These are phyloP conservation scores for Phytophthora pisi DNA, from an alignment of 352 stramenopile species.

Conservation along the genomic window DNA sequence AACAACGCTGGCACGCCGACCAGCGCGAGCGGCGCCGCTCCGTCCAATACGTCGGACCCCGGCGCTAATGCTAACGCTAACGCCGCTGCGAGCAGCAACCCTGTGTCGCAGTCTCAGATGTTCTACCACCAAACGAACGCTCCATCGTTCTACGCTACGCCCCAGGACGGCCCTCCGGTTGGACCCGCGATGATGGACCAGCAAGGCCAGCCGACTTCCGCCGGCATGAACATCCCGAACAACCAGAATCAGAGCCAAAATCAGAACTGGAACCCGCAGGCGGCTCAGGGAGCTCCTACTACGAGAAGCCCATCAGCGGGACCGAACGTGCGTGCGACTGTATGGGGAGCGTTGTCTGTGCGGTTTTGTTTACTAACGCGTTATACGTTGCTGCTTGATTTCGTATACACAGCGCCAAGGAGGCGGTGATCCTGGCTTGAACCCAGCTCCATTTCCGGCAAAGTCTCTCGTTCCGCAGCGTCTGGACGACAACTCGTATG, in stretches of 20 bases:
- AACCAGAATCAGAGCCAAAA: slow-evolving; percentile 29
- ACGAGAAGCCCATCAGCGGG: slow-evolving; percentile 19
- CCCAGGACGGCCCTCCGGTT: slow-evolving; percentile 48
- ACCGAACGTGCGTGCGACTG: slow-evolving; percentile 29
- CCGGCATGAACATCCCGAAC: slow-evolving; percentile 24
- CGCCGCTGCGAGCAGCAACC: slow-evolving; percentile 17
- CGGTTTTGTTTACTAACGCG: slow-evolving; percentile 5
- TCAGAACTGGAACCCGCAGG: slow-evolving; percentile 36
- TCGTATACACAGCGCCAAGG: slow-evolving; percentile 26
- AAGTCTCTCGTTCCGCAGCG: slow-evolving; percentile 65
- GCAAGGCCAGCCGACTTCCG: slow-evolving; percentile 31
- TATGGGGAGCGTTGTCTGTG: neutral
- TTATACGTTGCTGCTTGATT: slow-evolving; percentile 3
- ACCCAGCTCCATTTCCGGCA: slow-evolving; percentile 59
- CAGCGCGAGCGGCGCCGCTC: slow-evolving; percentile 1
- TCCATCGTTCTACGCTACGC: slow-evolving; percentile 64
- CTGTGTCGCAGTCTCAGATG: slow-evolving; percentile 58
- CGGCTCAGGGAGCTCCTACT: slow-evolving; percentile 14
- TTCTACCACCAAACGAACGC: slow-evolving; percentile 62
- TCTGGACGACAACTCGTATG: slow-evolving; percentile 67
- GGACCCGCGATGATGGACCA: slow-evolving; percentile 41
- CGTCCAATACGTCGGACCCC: slow-evolving; percentile 14
- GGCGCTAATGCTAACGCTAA: slow-evolving; percentile 2
- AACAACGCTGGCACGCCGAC: slow-evolving; percentile 4
- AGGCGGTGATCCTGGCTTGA: slow-evolving; percentile 48